A percentile compares a stretch with the other conserved stretches of the same genome.
Evolutionary conservation across 164 flowering plant species (phyloP).

Genomic region (Magnolia officinalis): DNA sequence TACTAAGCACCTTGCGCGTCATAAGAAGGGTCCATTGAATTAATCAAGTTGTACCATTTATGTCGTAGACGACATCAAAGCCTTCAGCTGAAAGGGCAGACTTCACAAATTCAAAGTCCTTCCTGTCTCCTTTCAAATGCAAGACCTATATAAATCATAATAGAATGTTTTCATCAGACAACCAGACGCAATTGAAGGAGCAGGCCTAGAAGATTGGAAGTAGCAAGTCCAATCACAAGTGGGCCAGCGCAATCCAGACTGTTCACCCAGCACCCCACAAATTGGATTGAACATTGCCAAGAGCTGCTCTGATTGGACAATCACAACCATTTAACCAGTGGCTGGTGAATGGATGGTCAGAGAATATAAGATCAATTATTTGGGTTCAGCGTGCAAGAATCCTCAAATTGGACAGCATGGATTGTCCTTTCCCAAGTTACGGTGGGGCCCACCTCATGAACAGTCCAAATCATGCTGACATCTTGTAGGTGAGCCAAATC

Average conservation of each 20-base stretch:
- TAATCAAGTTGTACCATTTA: slow-evolving; percentile 52
- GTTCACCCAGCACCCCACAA: neutral
- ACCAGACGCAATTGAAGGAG: neutral
- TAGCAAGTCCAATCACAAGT: too few relatives aligned
- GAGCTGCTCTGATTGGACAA: too few relatives aligned
- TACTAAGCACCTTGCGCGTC: neutral
- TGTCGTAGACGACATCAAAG: slow-evolving; percentile 91
- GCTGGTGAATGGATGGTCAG: too few relatives aligned
- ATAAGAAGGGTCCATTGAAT: neutral
- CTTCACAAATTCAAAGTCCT: slow-evolving; percentile 84
- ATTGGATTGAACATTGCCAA: neutral
- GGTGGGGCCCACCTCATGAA: too few relatives aligned
- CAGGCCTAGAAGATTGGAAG: too few relatives aligned
- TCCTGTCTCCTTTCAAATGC: slow-evolving; percentile 98
- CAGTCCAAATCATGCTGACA: too few relatives aligned
- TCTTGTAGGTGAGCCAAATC: too few relatives aligned
- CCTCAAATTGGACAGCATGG: too few relatives aligned
- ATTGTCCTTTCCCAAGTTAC: too few relatives aligned
- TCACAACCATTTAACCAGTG: too few relatives aligned
- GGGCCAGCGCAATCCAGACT: neutral
- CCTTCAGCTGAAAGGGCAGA: slow-evolving; percentile 85
- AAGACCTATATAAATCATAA: slow-evolving; percentile 47
- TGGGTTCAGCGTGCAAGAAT: too few relatives aligned
- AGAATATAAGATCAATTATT: too few relatives aligned
- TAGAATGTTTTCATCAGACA: neutral